These are phyloP conservation scores for Beauveria medogensis DNA, from an alignment of 2,329 filamentous ascomycete genomes.

Conservation along the genomic window DNA sequence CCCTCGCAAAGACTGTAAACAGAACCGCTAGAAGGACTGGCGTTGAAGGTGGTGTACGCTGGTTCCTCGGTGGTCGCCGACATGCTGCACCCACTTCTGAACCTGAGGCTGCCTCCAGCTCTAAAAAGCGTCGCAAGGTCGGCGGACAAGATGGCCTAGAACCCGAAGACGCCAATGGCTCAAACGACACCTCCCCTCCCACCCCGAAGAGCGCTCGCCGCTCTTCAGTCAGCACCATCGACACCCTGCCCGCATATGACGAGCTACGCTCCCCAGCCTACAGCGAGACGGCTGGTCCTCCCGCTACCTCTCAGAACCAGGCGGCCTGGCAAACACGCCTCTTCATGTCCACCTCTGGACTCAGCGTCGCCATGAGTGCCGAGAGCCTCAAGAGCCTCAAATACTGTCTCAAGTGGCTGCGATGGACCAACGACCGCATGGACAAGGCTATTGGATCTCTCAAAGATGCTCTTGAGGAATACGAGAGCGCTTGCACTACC, in stretches of 20 bases:
- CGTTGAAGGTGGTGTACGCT: conserved; percentile 77
- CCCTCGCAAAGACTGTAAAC: conserved; percentile 78
- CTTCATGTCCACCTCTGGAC: conserved; percentile 81
- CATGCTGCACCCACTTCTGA: conserved; percentile 40
- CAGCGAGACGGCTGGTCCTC: conserved; percentile 44
- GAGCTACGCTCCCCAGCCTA: conserved; percentile 69
- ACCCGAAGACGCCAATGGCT: conserved; percentile 17
- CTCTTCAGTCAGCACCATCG: conserved; percentile 59
- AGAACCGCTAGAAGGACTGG: conserved; percentile 78
- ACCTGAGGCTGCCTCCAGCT: conserved; percentile 36
- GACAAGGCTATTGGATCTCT: conserved; percentile 66
- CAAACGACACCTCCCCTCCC: conserved; percentile 21
- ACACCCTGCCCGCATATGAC: conserved; percentile 78
- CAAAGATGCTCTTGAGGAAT: conserved; percentile 70
- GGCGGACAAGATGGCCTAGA: conserved; percentile 32
- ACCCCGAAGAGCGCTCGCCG: conserved; percentile 35
- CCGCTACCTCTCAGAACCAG: conserved; percentile 16
- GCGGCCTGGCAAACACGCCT: conserved; percentile 71
- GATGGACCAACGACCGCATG: conserved; percentile 75
- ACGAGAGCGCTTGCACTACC: conserved; percentile 45
- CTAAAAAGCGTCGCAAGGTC: conserved; percentile 52
- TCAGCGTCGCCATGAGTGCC: conserved; percentile 86
- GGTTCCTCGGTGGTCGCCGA: conserved; percentile 62
- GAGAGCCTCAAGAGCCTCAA: conserved; percentile 77
- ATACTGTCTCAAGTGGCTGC: conserved; percentile 73